These are phyloP conservation scores for Emmonsiellopsis sp. DNA, from an alignment of 2,329 filamentous ascomycete genomes.

Conservation along the genomic window DNA sequence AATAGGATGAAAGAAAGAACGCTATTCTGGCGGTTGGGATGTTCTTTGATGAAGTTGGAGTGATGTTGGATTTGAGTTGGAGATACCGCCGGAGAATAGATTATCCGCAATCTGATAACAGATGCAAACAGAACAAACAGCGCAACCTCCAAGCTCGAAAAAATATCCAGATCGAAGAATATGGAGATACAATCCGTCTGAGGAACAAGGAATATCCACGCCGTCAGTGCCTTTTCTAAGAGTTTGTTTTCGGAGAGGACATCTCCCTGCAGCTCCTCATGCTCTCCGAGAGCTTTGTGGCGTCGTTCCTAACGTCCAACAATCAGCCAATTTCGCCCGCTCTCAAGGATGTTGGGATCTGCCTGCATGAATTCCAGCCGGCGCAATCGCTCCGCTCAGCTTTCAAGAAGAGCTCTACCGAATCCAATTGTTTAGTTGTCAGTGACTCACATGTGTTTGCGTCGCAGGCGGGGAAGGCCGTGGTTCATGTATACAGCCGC, in stretches of 20 bases:
- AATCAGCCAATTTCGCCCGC: slow-evolving; percentile 34
- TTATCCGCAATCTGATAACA: neutral
- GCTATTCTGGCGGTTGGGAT: neutral
- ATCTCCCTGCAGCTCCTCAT: slow-evolving; percentile 23
- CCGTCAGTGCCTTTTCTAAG: neutral
- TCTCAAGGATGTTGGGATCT: slow-evolving; percentile 75
- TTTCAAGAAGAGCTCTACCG: slow-evolving; percentile 89
- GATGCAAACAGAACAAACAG: slow-evolving; percentile 1
- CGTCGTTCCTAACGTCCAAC: slow-evolving; percentile 33
- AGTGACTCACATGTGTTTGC: slow-evolving; percentile 80
- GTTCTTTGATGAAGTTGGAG: neutral
- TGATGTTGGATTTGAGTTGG: neutral
- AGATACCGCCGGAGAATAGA: neutral
- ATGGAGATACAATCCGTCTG: neutral
- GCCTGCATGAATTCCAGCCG: slow-evolving; percentile 73
- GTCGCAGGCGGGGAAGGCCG: slow-evolving; percentile 82
- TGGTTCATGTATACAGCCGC: slow-evolving; percentile 85
- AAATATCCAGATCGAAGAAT: neutral
- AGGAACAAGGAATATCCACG: neutral
- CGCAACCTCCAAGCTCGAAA: neutral
- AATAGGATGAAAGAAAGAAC: neutral
- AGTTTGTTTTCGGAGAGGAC: neutral
- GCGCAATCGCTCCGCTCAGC: slow-evolving; percentile 62
- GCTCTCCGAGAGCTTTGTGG: slow-evolving; percentile 42
- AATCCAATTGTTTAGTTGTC: slow-evolving; percentile 68